These are phyloP conservation scores for Ramaria rubella DNA, from an alignment of 768 basidiomycete species.

Conservation along the genomic window DNA sequence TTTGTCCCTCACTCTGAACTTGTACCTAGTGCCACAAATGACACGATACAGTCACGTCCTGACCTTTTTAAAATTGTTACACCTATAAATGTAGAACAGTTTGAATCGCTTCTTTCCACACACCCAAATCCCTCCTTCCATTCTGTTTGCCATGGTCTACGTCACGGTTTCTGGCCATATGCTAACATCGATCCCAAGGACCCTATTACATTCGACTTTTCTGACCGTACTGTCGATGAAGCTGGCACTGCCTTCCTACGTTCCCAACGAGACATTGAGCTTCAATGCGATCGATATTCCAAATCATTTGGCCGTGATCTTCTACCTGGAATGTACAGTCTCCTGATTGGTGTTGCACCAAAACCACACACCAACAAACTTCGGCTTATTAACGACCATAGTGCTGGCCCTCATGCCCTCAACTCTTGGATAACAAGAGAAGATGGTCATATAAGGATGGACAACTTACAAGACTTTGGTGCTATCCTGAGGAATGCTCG, in stretches of 20 bases:
- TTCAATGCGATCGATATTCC: constrained; percentile 17
- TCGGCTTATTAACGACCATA: constrained; percentile 28
- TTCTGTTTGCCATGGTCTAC: constrained; percentile 29
- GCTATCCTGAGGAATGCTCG: constrained; percentile 17
- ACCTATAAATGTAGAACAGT: constrained; percentile 29
- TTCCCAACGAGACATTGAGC: constrained; percentile 21
- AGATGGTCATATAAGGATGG: constrained; percentile 7
- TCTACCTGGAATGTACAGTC: constrained; percentile 24
- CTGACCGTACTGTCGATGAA: constrained; percentile 10
- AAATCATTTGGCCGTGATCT: constrained; percentile 21
- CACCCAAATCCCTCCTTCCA: constrained; percentile 35
- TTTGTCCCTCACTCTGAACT: too few relatives aligned
- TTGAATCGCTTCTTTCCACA: constrained; percentile 21
- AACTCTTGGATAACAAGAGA: constrained; percentile 23
- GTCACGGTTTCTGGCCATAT: constrained; percentile 42
- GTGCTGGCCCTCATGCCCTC: constrained; percentile 21
- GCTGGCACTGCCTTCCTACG: constrained; percentile 19
- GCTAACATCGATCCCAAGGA: constrained; percentile 20
- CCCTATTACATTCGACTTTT: background rate
- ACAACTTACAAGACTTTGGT: constrained; percentile 19
- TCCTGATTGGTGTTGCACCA: constrained; percentile 22
- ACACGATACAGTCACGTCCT: constrained; percentile 23
- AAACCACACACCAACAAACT: constrained; percentile 23
- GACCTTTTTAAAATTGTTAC: constrained; percentile 33
- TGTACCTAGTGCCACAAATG: background rate